A percentile compares a stretch with the other conserved stretches of the same genome.
These are phyloP conservation scores for Colletotrichum shisoi DNA, from an alignment of 2,329 filamentous ascomycete genomes.

Conservation along the genomic window DNA sequence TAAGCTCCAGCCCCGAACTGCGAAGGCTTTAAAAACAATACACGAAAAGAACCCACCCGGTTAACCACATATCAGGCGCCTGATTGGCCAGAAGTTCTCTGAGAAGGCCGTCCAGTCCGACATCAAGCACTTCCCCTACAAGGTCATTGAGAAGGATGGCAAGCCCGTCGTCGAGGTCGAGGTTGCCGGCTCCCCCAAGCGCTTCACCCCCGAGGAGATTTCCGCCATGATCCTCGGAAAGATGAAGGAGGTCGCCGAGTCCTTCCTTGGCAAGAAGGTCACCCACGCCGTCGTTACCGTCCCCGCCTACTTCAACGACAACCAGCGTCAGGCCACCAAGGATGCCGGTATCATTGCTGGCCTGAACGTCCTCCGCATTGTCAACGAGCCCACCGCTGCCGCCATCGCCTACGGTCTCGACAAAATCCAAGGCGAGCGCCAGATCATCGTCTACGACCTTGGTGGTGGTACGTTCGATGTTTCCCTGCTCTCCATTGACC, in stretches of 20 bases:
- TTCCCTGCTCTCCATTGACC: conserved; percentile 87
- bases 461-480: conserved; percentile 96
- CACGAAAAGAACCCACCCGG: conserved; percentile 38
- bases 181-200: conserved; percentile 70
- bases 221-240: conserved; percentile 83
- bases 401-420: conserved; percentile 94
- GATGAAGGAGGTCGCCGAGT: conserved; percentile 85
- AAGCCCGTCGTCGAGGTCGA: conserved; percentile 86
- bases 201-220: conserved; percentile 81
- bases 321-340: conserved; percentile 96
- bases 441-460: conserved; percentile 93
- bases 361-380: conserved; percentile 92
- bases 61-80: conserved; percentile 62
- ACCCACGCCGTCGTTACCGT: conserved; percentile 92
- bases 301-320: conserved; percentile 98
- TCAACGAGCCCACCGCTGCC: conserved; percentile 95
- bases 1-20: conserved; percentile 54
- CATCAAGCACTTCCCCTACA: conserved; percentile 98
- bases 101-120: conserved; percentile 91
- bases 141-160: conserved; percentile 85
- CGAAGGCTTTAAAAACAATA: background rate
- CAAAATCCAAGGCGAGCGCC: conserved; percentile 82
- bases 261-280: conserved; percentile 81
- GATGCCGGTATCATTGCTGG: conserved; percentile 91
- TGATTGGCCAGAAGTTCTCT: conserved; percentile 83